phyloP scores from a whole-genome alignment of 331 rosid genomes.

The Quercus phellos region DNA sequence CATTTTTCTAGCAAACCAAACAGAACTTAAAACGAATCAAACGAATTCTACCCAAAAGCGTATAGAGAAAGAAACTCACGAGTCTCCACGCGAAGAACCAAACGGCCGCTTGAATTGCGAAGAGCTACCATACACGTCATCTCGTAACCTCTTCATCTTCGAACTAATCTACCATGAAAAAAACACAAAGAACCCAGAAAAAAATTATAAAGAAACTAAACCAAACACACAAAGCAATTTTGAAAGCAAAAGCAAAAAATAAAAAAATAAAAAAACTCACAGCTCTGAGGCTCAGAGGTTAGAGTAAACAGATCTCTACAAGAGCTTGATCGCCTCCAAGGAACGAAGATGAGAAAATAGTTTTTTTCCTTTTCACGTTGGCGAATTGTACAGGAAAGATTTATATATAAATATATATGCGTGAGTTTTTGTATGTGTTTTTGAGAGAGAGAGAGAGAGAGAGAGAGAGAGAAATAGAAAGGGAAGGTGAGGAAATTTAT shows the following conservation, averaged over 20 bases:
- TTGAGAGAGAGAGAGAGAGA: too few species aligned
- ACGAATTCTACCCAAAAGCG: slow-evolving; percentile 11
- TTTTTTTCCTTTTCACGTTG: slow-evolving; percentile 8
- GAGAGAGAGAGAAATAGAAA: too few species aligned
- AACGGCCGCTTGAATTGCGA: slow-evolving; percentile 63
- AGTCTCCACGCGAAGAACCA: slow-evolving; percentile 57
- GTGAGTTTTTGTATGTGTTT: too few species aligned
- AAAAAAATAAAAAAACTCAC: slow-evolving; percentile 3
- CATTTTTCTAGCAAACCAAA: not conserved
- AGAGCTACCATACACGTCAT: slow-evolving; percentile 43
- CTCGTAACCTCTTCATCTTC: slow-evolving; percentile 71
- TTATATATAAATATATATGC: not conserved
- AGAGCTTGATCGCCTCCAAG: slow-evolving; percentile 42
- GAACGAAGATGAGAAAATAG: not conserved
- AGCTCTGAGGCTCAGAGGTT: slow-evolving; percentile 28
- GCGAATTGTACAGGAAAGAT: slow-evolving; percentile 7
- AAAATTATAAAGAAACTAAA: not conserved
- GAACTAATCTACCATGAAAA: slow-evolving; percentile 17
- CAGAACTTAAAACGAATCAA: slow-evolving; percentile 14
- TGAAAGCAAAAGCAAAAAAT: not conserved
- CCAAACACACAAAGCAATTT: slow-evolving; percentile 1
- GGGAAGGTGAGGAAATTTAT: too few species aligned
- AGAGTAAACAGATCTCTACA: slow-evolving; percentile 30
- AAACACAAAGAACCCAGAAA: slow-evolving; percentile 4
- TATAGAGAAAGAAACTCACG: slow-evolving; percentile 39